Base-by-base conservation (phyloP, 495 filamentous ascomycete genomes). In the Xylaria intraflava region DNA sequence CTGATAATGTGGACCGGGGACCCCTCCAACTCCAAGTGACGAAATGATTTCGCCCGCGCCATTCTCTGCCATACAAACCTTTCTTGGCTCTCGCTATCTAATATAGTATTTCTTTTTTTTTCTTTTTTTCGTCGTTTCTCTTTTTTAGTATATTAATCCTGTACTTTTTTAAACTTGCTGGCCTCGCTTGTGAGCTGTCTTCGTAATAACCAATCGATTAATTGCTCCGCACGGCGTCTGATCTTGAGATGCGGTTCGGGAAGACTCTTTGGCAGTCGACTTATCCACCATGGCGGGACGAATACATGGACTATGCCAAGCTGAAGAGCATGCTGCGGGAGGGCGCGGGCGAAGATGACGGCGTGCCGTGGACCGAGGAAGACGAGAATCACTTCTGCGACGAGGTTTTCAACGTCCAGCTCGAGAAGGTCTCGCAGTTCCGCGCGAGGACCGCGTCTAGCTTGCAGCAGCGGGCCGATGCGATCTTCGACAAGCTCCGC, bases 261-360 rank as follows among this genome's bases (percentile, higher is more conserved):
- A 89, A 82, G 72, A 95, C 88, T 22, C 81, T 98, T 38, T 79
- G 81, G 45, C 79, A 80, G 54, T 83, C 88, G 10, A 78, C 88
- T 56, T 93, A 98, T 66, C 71, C 82, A 47, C 92, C 94, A 57
- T 98, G 94, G 94, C 84, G 83, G 64, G 85, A 83, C 59, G 80
- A 92, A 55, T 98, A 98, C 72, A 89, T 98, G 61, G 93, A 97
- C 69, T 98, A 98, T 65, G 72, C 77, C 55, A 95, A 91, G 75
- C 82, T 98, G 42, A 97, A 98, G 75, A 75, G 78, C 50, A 80
- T 98, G 35, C 72, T 98, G 38, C 83, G 88, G 26, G 93, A 98
- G 61, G 82, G 86, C 51, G 72, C 76, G 51, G 62, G 59, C 39
- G 75, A 80, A n/a, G 78, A 79, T 12, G 78, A 84, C 8, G 72